Evolutionary conservation across 345 rosid genomes (phyloP).

Genomic region (Lepidium didymum): DNA sequence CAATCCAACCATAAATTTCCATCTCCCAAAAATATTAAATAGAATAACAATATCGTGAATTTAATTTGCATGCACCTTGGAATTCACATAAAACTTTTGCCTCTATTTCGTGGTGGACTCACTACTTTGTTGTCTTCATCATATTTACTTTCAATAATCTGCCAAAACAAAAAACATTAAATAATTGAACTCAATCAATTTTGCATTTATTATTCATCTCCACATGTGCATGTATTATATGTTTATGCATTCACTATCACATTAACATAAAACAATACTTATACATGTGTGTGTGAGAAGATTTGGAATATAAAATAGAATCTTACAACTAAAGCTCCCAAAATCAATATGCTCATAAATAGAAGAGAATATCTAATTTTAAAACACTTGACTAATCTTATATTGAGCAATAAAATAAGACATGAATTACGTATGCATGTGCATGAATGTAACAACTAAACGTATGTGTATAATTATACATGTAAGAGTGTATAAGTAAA

Average conservation of each 20-base stretch:
- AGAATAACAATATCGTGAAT: constrained; percentile 14
- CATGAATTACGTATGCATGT: background rate
- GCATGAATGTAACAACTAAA: background rate
- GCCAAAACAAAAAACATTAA: background rate
- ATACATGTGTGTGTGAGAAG: background rate
- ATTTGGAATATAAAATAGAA: constrained; percentile 15
- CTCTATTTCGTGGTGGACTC: constrained; percentile 1
- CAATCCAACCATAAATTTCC: constrained; percentile 3
- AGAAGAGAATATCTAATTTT: background rate
- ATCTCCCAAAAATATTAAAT: constrained; percentile 11
- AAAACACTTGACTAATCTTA: background rate
- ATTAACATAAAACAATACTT: too few species aligned
- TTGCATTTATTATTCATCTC: constrained; percentile 1
- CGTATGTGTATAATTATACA: too few species aligned
- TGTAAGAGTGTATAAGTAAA: background rate
- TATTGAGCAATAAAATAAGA: background rate
- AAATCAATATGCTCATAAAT: background rate
- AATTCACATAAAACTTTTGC: constrained; percentile 14
- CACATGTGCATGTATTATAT: constrained; percentile 9
- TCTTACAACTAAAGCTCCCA: constrained; percentile 3
- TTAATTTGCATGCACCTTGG: constrained; percentile 22
- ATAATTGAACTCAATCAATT: background rate
- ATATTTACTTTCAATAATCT: constrained; percentile 23
- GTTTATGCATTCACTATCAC: constrained; percentile 6
- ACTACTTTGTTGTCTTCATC: constrained; percentile 1